Percentiles rank a stretch among this genome's conserved stretches.
phyloP scores from a whole-genome alignment of 805 yeast species.

The Lachancea dasiensis region DNA sequence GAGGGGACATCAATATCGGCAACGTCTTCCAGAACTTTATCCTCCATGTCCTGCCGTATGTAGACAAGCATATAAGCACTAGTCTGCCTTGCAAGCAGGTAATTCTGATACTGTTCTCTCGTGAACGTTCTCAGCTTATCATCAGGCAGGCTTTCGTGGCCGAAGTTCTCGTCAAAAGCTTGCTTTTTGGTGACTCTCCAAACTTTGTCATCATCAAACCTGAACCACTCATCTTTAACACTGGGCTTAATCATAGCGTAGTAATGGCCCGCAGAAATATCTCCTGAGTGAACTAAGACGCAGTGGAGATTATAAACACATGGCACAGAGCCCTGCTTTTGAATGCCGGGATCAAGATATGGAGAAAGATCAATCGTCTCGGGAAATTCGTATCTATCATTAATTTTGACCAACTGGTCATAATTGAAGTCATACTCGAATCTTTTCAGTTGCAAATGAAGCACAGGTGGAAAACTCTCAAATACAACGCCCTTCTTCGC shows the following conservation, averaged over 20 bases:
- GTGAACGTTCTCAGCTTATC: conserved; percentile 46
- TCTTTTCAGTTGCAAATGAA: conserved; percentile 88
- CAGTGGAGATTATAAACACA: conserved; percentile 77
- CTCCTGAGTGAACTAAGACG: conserved; percentile 93
- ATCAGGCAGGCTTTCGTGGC: conserved; percentile 57
- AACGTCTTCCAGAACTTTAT: conserved; percentile 53
- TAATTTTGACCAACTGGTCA: conserved; percentile 83
- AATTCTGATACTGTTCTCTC: conserved; percentile 55
- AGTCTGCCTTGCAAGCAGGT: conserved; percentile 71
- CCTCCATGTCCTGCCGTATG: conserved; percentile 56
- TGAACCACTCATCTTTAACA: conserved; percentile 65
- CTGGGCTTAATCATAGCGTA: conserved; percentile 89
- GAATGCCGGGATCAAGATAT: conserved; percentile 54
- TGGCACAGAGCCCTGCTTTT: conserved; percentile 20
- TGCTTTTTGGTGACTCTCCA: conserved; percentile 79
- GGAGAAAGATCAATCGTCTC: conserved; percentile 74
- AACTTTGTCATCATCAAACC: conserved; percentile 94
- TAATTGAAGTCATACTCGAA: conserved; percentile 91
- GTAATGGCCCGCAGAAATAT: conserved; percentile 92
- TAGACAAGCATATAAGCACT: conserved; percentile 97
- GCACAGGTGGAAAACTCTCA: conserved; percentile 82
- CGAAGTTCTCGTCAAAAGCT: conserved; percentile 89
- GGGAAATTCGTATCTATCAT: conserved; percentile 88
- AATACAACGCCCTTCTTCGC: conserved; percentile 96
- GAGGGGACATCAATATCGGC: conserved; percentile 54